Conservation (phyloP, 768 basidiomycete species). For the Naematelia encephala region DNA sequence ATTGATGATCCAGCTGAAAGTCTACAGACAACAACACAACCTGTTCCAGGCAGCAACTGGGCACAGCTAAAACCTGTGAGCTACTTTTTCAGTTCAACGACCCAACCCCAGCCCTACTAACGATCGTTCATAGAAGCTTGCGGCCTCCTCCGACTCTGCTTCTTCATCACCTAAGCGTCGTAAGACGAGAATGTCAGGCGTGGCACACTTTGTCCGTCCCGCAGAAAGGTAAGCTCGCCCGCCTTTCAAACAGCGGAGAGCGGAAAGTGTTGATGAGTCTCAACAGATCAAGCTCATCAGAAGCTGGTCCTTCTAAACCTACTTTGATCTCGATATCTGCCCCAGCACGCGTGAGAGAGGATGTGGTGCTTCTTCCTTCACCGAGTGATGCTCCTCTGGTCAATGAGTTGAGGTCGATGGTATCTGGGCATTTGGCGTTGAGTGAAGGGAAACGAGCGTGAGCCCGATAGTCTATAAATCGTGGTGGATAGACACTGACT, state of each 20-base stretch:
- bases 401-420: slow-evolving; percentile 46
- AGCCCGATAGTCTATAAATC: slow-evolving; percentile 12
- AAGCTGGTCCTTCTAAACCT: neutral
- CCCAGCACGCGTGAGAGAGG: slow-evolving; percentile 12
- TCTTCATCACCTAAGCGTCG: slow-evolving; percentile 13
- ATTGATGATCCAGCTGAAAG: neutral
- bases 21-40: slow-evolving; percentile 18
- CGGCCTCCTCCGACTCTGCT: too few relatives aligned
- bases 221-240: slow-evolving; percentile 9
- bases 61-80: slow-evolving; percentile 59
- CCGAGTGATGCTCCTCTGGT: slow-evolving; percentile 33
- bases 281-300: slow-evolving; percentile 1
- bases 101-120: neutral
- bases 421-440: slow-evolving; percentile 37
- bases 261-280: too few relatives aligned
- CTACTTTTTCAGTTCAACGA: neutral
- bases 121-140: too few relatives aligned
- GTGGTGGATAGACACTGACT: neutral
- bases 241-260: too few relatives aligned
- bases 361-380: slow-evolving; percentile 26
- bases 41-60: slow-evolving; percentile 61
- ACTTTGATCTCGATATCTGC: neutral
- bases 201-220: slow-evolving; percentile 19
- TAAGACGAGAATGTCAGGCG: slow-evolving; percentile 15
- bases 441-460: slow-evolving; percentile 47